These are phyloP conservation scores for Sanghuangporus weigelae DNA, from an alignment of 1,284 basidiomycete genomes.

Conservation along the genomic window DNA sequence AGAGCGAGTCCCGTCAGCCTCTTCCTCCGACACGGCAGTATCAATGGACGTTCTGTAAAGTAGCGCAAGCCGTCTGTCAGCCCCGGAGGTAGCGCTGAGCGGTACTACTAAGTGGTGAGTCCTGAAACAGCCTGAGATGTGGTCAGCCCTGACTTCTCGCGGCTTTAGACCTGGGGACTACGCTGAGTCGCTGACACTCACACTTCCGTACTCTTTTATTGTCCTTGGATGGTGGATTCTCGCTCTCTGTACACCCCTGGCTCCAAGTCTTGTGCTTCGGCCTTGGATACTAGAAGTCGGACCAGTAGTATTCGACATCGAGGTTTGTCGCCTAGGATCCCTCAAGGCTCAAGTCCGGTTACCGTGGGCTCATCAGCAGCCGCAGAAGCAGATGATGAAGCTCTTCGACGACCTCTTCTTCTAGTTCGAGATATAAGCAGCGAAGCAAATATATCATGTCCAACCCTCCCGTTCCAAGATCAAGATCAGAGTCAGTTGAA, in stretches of 20 bases:
- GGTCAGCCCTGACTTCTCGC: too few relatives aligned
- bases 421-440: not conserved
- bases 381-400: not conserved
- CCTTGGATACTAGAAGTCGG: not conserved
- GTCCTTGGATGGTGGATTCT: not conserved
- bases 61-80: too few relatives aligned
- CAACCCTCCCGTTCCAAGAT: not conserved
- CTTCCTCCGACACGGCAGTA: too few relatives aligned
- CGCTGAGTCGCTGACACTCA: too few relatives aligned
- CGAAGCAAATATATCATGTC: not conserved
- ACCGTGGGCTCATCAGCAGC: not conserved
- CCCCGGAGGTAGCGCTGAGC: too few relatives aligned
- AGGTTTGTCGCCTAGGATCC: conserved; percentile 6
- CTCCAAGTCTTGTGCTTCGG: not conserved
- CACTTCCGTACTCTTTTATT: not conserved
- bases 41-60: too few relatives aligned
- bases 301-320: conserved; percentile 6
- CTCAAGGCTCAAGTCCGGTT: not conserved
- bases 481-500: too few relatives aligned
- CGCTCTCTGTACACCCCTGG: not conserved
- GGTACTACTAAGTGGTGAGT: too few relatives aligned
- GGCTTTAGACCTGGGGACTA: too few relatives aligned
- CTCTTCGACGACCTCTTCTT: not conserved
- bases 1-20: too few relatives aligned
- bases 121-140: too few relatives aligned